phyloP scores from a whole-genome alignment of 768 basidiomycete species.

The Tephrocybe sp. region DNA sequence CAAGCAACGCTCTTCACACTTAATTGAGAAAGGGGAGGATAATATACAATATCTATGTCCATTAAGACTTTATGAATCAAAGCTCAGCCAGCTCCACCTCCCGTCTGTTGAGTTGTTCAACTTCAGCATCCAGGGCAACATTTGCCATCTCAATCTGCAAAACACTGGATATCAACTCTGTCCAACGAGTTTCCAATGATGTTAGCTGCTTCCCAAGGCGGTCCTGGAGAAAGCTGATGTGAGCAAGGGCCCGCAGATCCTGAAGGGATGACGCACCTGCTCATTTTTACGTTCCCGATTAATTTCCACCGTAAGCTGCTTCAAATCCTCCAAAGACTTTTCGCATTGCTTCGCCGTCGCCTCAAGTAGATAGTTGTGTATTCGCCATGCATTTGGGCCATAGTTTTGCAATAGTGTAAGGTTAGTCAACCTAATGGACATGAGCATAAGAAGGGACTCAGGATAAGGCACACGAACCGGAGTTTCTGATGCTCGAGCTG shows the following conservation, averaged over 20 bases:
- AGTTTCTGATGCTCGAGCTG: slow-evolving; percentile 85
- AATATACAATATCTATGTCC: background rate
- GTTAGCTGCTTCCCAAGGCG: slow-evolving; percentile 78
- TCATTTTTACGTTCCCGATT: slow-evolving; percentile 87
- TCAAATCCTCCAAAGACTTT: slow-evolving; percentile 71
- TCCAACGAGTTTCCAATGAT: slow-evolving; percentile 86
- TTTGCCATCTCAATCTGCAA: slow-evolving; percentile 97
- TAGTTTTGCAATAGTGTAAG: slow-evolving; percentile 80
- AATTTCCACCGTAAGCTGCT: slow-evolving; percentile 77
- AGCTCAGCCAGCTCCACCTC: slow-evolving; percentile 62
- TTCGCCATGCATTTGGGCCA: slow-evolving; percentile 88
- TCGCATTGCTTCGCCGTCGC: slow-evolving; percentile 72
- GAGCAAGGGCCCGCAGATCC: background rate
- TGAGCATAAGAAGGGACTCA: background rate
- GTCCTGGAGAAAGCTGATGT: slow-evolving; percentile 46
- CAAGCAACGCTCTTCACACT: background rate
- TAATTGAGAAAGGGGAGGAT: background rate
- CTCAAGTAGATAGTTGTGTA: slow-evolving; percentile 88
- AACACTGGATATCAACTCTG: slow-evolving; percentile 86
- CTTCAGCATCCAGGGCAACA: slow-evolving; percentile 80
- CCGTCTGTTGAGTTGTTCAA: slow-evolving; percentile 56
- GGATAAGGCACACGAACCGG: slow-evolving; percentile 45
- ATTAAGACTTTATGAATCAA: slow-evolving; percentile 15
- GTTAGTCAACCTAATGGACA: slow-evolving; percentile 69
- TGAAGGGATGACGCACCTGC: slow-evolving; percentile 51